Conservation (phyloP, 371 early-diverging fungal species). For the Mucor piriformis region DNA sequence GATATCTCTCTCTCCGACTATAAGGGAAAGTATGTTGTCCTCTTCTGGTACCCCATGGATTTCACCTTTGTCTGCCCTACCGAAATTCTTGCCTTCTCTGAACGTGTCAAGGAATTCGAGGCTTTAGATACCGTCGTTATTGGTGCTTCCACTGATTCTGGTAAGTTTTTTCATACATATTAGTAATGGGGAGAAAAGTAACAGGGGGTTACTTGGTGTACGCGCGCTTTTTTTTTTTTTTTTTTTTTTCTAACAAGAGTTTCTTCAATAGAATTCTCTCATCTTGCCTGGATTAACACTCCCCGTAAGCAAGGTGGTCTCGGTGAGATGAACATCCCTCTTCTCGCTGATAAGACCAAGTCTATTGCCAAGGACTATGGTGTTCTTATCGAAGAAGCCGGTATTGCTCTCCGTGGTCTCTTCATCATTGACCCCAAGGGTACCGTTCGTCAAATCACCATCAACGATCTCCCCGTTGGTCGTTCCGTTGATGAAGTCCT, state of each 20-base stretch:
- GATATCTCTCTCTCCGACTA: conserved; percentile 83
- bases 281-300: conserved; percentile 67
- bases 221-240: neutral
- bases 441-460: conserved; percentile 56
- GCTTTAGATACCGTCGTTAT: conserved; percentile 60
- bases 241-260: neutral
- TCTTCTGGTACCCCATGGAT: conserved; percentile 55
- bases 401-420: conserved; percentile 59
- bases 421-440: conserved; percentile 82
- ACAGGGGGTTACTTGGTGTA: neutral
- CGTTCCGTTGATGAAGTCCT: conserved; percentile 75
- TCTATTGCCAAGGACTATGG: conserved; percentile 72
- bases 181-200: neutral
- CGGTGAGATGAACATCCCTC: conserved; percentile 72
- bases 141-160: conserved; percentile 54
- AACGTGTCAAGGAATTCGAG: conserved; percentile 69
- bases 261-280: conserved; percentile 46
- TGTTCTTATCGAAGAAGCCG: conserved; percentile 69
- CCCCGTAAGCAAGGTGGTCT: conserved; percentile 82
- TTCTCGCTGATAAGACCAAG: conserved; percentile 76
- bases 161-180: conserved; percentile 25
- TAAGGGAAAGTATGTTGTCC: conserved; percentile 73
- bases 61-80: conserved; percentile 72
- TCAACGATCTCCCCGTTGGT: conserved; percentile 80
- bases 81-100: conserved; percentile 71